Percentiles rank a stretch among this genome's conserved stretches.
Evolutionary conservation across 164 flowering plant genomes (phyloP).

Genomic region (Nelumbo lutea): DNA sequence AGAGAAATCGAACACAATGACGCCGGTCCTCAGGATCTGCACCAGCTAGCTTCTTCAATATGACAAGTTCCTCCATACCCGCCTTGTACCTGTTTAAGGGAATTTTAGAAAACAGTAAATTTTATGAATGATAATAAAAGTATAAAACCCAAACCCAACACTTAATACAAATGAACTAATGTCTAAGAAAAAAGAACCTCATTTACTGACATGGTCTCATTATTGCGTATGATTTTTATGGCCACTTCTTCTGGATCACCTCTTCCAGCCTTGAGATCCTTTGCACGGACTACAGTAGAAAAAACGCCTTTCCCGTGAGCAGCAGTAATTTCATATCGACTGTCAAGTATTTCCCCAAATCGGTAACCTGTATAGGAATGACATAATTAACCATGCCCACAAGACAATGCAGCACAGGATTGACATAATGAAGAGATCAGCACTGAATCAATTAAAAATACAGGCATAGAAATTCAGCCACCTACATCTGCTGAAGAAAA

Average conservation of each 20-base stretch:
- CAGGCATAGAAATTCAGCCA: not conserved
- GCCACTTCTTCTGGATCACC: constrained; percentile 93
- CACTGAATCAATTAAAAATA: not conserved
- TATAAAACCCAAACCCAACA: not conserved
- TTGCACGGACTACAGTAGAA: constrained; percentile 98
- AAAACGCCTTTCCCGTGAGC: constrained; percentile 99
- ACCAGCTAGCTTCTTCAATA: constrained; percentile 83
- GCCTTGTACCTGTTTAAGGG: constrained; percentile 73
- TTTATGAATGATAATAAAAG: not conserved
- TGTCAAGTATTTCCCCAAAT: constrained; percentile 94
- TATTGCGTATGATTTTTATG: constrained; percentile 87
- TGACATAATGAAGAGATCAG: not conserved
- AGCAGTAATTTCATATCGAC: constrained; percentile 87
- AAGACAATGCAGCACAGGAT: not conserved
- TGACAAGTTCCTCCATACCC: constrained; percentile 75
- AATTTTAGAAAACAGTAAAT: not conserved
- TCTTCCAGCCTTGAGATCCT: constrained; percentile 77
- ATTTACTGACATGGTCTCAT: constrained; percentile 82
- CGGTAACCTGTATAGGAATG: constrained; percentile 54
- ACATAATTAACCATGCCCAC: not conserved
- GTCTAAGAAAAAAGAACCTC: not conserved
- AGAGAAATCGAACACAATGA: constrained; percentile 92
- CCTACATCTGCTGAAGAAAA: not conserved
- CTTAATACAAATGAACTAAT: not conserved
- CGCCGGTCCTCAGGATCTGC: constrained; percentile 91